These are phyloP conservation scores for Kurtzmaniella quercitrusa DNA, from an alignment of 1,139 yeast species.

Conservation along the genomic window DNA sequence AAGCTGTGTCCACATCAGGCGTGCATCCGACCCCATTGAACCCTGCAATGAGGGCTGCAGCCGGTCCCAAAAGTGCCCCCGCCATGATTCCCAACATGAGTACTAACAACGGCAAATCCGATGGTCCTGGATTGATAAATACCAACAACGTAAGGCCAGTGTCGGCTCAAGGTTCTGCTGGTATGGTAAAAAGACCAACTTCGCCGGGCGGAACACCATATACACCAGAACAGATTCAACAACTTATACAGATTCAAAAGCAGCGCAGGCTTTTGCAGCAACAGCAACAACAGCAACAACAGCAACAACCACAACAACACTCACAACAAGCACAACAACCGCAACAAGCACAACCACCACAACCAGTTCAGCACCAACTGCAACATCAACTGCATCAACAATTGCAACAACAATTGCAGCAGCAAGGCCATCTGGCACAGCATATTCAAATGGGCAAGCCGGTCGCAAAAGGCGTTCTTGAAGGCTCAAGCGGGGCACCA, in stretches of 20 bases:
- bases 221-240: conserved; percentile 53
- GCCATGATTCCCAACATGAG: conserved; percentile 3
- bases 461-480: background rate
- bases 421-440: background rate
- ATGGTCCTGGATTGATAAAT: background rate
- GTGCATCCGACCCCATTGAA: conserved; percentile 10
- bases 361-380: conserved; percentile 1
- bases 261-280: conserved; percentile 49
- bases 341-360: background rate
- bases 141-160: background rate
- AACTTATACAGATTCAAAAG: conserved; percentile 46
- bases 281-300: conserved; percentile 19
- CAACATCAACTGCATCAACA: conserved; percentile 7
- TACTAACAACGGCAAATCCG: background rate
- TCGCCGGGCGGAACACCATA: conserved; percentile 52
- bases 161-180: conserved; percentile 3
- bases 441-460: conserved; percentile 2
- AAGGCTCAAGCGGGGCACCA: background rate
- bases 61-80: conserved; percentile 3
- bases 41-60: conserved; percentile 5
- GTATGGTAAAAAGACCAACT: conserved; percentile 30
- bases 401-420: conserved; percentile 9
- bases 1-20: background rate
- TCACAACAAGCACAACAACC: conserved; percentile 1
- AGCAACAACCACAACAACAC: conserved; percentile 8